Percentiles rank a stretch among this genome's conserved stretches.
Conservation (phyloP, 2,329 filamentous ascomycete genomes). For the Elsinoe perseae region DNA sequence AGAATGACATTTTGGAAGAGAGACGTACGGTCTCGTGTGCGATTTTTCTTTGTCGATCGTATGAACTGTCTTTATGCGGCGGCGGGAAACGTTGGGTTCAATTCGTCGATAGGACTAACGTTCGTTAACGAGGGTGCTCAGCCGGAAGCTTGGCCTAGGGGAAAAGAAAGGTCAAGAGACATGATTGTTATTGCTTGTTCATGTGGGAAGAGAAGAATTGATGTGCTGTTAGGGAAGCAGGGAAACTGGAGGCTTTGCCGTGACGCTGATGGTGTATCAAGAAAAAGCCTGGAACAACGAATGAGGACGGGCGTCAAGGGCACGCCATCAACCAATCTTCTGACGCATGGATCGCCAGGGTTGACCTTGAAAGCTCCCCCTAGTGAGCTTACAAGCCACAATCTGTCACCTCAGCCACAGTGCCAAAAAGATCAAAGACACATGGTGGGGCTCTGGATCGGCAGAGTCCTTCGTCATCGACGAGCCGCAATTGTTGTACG, state of each 20-base stretch:
- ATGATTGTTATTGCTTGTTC: background rate
- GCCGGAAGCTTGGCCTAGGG: background rate
- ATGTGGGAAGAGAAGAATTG: slow-evolving; percentile 3
- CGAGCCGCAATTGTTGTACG: background rate
- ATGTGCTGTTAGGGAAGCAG: background rate
- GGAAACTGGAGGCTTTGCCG: background rate
- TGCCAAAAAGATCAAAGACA: background rate
- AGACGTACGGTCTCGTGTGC: background rate
- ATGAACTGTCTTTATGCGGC: background rate
- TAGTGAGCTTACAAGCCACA: background rate
- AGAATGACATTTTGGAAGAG: slow-evolving; percentile 33
- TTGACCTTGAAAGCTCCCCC: no score
- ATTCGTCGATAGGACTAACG: background rate
- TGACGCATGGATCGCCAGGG: slow-evolving; percentile 7
- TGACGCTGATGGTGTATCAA: background rate
- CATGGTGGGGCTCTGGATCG: background rate
- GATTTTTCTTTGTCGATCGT: background rate
- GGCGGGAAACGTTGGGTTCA: slow-evolving; percentile 1
- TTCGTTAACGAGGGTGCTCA: background rate
- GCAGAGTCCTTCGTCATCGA: background rate
- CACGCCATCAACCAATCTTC: slow-evolving; percentile 2
- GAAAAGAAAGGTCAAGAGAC: background rate
- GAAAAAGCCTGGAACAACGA: background rate
- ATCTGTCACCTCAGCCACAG: slow-evolving; percentile 7
- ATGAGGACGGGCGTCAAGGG: background rate